Percentiles rank a stretch among this genome's conserved stretches.
These are phyloP conservation scores for Flaveria ramosissima DNA, from an alignment of 129 eudicot species.

Conservation along the genomic window DNA sequence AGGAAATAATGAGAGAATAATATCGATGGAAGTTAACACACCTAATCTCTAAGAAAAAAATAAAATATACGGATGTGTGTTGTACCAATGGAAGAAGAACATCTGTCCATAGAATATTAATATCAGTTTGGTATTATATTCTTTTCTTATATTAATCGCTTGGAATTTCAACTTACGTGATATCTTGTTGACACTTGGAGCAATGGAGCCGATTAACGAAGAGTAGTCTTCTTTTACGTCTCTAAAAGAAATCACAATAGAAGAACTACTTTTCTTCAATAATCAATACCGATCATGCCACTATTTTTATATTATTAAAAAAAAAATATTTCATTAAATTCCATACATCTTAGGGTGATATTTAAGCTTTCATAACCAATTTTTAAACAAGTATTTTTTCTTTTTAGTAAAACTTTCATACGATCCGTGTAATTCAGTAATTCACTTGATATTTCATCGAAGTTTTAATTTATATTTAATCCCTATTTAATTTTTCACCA, in stretches of 20 bases:
- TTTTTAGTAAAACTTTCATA: no score
- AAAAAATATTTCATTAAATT: no score
- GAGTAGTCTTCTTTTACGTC: constrained; percentile 1
- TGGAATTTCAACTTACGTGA: not conserved
- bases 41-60: not conserved
- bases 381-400: no score
- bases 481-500: no score
- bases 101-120: not conserved
- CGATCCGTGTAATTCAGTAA: no score
- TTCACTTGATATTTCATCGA: no score
- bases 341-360: no score
- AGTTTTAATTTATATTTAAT: no score
- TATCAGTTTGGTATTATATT: not conserved
- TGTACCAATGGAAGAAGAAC: constrained; percentile 7
- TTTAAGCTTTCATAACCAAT: no score
- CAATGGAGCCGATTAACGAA: not conserved
- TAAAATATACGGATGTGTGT: not conserved
- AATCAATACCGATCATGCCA: not conserved
- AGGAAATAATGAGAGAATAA: not conserved
- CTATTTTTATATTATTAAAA: not conserved
- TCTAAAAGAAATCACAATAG: not conserved
- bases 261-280: not conserved
- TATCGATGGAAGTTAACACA: not conserved
- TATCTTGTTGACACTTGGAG: constrained; percentile 1
- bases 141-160: not conserved